Base-by-base conservation (phyloP, 1,139 yeast genomes). In the Suhomyces bribrorum region DNA sequence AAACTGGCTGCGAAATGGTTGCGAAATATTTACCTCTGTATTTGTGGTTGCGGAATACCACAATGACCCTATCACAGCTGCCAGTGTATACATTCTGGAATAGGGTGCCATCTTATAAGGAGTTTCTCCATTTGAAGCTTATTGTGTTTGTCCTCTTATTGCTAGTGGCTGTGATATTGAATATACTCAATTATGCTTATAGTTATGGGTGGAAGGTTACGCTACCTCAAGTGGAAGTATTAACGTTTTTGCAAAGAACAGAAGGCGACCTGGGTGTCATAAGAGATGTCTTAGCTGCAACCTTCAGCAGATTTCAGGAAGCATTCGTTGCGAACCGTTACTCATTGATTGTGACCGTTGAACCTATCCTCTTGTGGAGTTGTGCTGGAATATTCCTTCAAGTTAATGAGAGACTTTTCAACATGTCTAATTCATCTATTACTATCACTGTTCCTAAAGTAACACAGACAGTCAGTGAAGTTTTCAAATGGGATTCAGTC, bases 31-130 rank as follows among this genome's bases (percentile, higher is more conserved):
- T n/a, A n/a, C n/a, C n/a, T n/a, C n/a, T 20, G 7, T 13, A 8
- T 12, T 18, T 25, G 14, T 41, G 40, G 46, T 43, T 43, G 46
- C 44, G 37, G 37, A 43, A 37, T 26, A 20, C 23, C 23, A 20
- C 11, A 20, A 20, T 20, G 23, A 20, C 8, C 8, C 23, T 20
- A 20, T n/a, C 5, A 8, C 16, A 7, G 16, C 16, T 7, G 23
- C 14, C 14, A n/a, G 14, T 28, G n/a, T 28, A 28, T 23, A 28
- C 31, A 8, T 28, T 16, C 14, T 9, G 23, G 13, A 28, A 28
- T 7, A 9, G 31, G 16, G 14, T 23, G 2, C 31, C 33, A 11
- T 23, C 26, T 7, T 15, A 14, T 14, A 14, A 13, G 12, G 26
- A 24, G 7, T n/a, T 31, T 5, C 4, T 15, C 13, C 26, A 14